phyloP scores from a whole-genome alignment of 2,329 filamentous ascomycete genomes.

The Huntiella bhutanensis region DNA sequence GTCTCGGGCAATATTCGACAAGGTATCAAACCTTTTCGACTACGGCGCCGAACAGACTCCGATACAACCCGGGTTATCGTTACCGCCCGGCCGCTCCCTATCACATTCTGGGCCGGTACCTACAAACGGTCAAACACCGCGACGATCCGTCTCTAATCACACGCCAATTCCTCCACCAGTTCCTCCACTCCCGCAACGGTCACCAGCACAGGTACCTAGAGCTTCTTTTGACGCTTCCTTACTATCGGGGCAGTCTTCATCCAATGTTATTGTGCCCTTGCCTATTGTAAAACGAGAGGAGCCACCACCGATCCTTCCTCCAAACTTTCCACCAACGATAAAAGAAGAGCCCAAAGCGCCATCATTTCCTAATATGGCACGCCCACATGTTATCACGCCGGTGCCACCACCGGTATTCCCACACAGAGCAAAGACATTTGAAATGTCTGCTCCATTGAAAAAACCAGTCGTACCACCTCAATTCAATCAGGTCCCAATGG shows the following conservation, averaged over 20 bases:
- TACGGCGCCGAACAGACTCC: conserved; percentile 5
- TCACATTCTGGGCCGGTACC: neutral
- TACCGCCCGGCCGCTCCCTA: neutral
- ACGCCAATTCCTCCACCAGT: conserved; percentile 11
- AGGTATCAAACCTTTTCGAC: conserved; percentile 15
- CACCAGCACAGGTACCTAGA: conserved; percentile 4
- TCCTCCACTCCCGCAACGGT: conserved; percentile 10
- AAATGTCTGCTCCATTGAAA: conserved; percentile 29
- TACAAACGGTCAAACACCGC: conserved; percentile 3
- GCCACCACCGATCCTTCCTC: neutral
- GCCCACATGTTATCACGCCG: neutral
- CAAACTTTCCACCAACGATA: no score
- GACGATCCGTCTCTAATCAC: conserved; percentile 10
- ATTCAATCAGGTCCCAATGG: conserved; percentile 18
- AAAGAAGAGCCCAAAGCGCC: no score
- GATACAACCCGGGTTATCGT: neutral
- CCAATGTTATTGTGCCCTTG: no score
- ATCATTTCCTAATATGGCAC: no score
- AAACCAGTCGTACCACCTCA: conserved; percentile 20
- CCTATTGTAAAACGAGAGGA: no score
- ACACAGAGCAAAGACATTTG: conserved; percentile 12
- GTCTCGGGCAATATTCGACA: conserved; percentile 22
- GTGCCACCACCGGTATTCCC: neutral
- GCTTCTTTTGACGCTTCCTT: neutral
- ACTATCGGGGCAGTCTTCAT: no score